These are phyloP conservation scores for Sporisorium reilianum DNA, from an alignment of 1,284 basidiomycete species.

Conservation along the genomic window DNA sequence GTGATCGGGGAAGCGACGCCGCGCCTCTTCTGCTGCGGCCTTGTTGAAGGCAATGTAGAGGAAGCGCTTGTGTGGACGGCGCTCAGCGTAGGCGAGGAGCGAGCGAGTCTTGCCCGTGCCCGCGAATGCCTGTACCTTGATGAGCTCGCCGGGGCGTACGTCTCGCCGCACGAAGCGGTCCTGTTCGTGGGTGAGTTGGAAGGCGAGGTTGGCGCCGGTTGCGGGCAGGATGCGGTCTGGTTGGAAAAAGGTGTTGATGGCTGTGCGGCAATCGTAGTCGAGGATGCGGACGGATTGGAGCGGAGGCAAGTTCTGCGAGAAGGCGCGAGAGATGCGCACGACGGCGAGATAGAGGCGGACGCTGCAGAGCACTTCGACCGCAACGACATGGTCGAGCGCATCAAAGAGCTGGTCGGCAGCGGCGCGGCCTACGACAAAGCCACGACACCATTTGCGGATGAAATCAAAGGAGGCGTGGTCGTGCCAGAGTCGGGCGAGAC, in stretches of 20 bases:
- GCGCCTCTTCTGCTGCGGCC: slow-evolving; percentile 55
- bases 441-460: slow-evolving; percentile 46
- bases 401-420: slow-evolving; percentile 37
- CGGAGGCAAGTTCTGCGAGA: slow-evolving; percentile 29
- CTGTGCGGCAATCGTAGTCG: slow-evolving; percentile 52
- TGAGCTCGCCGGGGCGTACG: slow-evolving; percentile 51
- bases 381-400: slow-evolving; percentile 43
- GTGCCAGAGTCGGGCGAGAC: slow-evolving; percentile 32
- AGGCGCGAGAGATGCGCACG: slow-evolving; percentile 52
- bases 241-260: slow-evolving; percentile 49
- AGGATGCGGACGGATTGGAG: slow-evolving; percentile 50
- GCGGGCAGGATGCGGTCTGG: slow-evolving; percentile 14
- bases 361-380: slow-evolving; percentile 53
- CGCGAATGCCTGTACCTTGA: slow-evolving; percentile 63
- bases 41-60: slow-evolving; percentile 65
- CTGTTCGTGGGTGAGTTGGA: slow-evolving; percentile 62
- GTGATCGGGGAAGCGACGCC: slow-evolving; percentile 52
- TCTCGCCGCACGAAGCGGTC: slow-evolving; percentile 49
- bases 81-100: slow-evolving; percentile 55
- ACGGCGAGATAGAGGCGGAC: slow-evolving; percentile 57
- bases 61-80: slow-evolving; percentile 52
- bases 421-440: slow-evolving; percentile 48
- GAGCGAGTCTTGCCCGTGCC: slow-evolving; percentile 64
- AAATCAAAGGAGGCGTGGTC: slow-evolving; percentile 32
- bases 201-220: slow-evolving; percentile 14